These are phyloP conservation scores for Urochloa ruziziensis DNA, from an alignment of 176 grass and related monocot species.

Conservation along the genomic window DNA sequence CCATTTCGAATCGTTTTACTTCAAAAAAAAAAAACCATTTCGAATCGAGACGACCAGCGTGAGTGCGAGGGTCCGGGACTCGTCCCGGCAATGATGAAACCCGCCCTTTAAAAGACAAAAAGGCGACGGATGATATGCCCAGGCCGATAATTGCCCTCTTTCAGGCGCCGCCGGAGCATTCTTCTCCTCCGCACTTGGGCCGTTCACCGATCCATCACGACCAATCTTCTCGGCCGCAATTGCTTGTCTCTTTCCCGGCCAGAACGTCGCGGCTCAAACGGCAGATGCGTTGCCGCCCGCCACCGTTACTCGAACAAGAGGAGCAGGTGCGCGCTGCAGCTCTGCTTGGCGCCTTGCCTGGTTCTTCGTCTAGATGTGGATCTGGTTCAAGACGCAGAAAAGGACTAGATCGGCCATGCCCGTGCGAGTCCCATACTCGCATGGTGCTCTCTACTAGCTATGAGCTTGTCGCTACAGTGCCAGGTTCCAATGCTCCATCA, in stretches of 20 bases:
- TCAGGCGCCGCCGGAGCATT: background rate
- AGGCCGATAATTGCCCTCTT: background rate
- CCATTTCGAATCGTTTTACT: no score
- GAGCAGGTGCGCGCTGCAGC: background rate
- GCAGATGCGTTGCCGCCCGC: background rate
- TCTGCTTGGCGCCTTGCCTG: background rate
- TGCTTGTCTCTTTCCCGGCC: background rate
- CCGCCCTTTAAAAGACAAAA: conserved; percentile 24
- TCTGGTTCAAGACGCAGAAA: background rate
- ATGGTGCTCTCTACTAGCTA: no score
- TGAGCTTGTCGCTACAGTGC: background rate
- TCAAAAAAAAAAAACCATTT: no score
- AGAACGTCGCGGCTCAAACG: background rate
- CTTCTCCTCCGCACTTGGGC: background rate
- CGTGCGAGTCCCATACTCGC: background rate
- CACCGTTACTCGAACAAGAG: no score
- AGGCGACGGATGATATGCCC: background rate
- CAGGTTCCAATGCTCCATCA: background rate
- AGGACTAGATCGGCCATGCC: background rate
- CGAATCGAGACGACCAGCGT: background rate
- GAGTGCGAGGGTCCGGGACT: conserved; percentile 18
- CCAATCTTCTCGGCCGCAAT: background rate
- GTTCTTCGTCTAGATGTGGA: background rate
- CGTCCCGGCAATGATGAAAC: conserved; percentile 12
- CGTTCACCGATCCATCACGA: background rate